A percentile compares a stretch with the other conserved stretches of the same genome.
Evolutionary conservation across 805 yeast genomes (phyloP).

Genomic region (Zygotorulaspora florentina): DNA sequence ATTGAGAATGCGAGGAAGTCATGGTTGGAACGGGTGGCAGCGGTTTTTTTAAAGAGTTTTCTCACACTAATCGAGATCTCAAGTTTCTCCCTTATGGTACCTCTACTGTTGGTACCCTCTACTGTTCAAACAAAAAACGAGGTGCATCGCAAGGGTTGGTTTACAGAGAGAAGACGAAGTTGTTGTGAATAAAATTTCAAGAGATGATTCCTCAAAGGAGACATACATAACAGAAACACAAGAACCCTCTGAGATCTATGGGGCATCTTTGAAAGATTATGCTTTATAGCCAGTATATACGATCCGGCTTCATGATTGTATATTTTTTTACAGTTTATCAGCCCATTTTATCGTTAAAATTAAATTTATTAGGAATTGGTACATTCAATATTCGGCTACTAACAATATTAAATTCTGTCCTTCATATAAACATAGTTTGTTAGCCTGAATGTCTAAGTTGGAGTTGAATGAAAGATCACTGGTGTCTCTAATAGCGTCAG

Average conservation of each 20-base stretch:
- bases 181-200: constrained; percentile 51
- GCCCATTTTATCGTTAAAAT: constrained; percentile 46
- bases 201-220: constrained; percentile 68
- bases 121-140: constrained; percentile 50
- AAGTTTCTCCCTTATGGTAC: constrained; percentile 48
- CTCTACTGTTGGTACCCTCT: too few relatives aligned
- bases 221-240: constrained; percentile 59
- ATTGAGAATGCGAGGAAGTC: constrained; percentile 46
- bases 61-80: constrained; percentile 52
- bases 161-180: constrained; percentile 53
- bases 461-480: constrained; percentile 30
- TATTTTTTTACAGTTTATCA: constrained; percentile 35
- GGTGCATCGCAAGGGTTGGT: constrained; percentile 49
- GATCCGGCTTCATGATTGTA: constrained; percentile 42
- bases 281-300: constrained; percentile 55
- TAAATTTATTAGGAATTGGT: constrained; percentile 47
- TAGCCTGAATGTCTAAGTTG: constrained; percentile 41
- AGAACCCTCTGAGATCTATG: constrained; percentile 38
- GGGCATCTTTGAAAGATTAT: constrained; percentile 43
- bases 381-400: constrained; percentile 50
- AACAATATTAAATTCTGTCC: constrained; percentile 45
- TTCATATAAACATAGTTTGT: constrained; percentile 37
- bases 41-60: too few relatives aligned
- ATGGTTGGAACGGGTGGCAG: constrained; percentile 54
- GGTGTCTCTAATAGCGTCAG: constrained; percentile 28